Evolutionary conservation across 2,329 filamentous ascomycete species (phyloP), one percentile per base, ranked within the genome.

Genomic region (Claviceps sorghi): DNA sequence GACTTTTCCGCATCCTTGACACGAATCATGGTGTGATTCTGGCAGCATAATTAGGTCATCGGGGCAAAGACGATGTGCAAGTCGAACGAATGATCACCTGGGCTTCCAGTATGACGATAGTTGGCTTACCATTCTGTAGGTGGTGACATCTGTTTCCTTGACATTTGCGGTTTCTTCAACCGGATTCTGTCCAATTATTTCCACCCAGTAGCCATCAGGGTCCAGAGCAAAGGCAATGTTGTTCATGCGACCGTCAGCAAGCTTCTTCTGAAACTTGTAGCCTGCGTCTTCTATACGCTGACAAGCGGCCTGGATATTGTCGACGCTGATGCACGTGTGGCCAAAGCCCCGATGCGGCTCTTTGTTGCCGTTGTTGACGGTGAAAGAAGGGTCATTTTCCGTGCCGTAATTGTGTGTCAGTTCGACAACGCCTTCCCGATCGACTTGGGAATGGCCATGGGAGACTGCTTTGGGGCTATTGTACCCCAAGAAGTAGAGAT

Each of bases 401-500:
- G 90, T 96, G 63, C 93, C 93, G 69, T 95, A 89, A 69, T 84
- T 84, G 69, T 84, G 80, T 52, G 80, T 84, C 57, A 98, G 78
- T 69, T 98, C 93, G 58, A 98, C 81, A 42, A 97, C 78, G 47
- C 88, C 93, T 68, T 95, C 84, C 52, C 93, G 84, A 68, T 95
- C 88, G 72, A 84, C 90, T 32, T 70, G 64, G 63, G 83, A 79
- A 57, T 82, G 82, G 61, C 83, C 85, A 53, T 78, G 74, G 10
- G 86, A 93, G n/a, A 80, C 72, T 15, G 91, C 85, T 40, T 78
- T 74, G 10, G 88, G 80, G 34, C 80, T 79, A 65, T 95, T 84
- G 71, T 94, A 97, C 54, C 84, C 89, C 55, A 98, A 77, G 72
- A 97, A 97, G 75, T 97, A 97, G 30, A 96, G 80, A 62, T 93